Conservation (phyloP, 2,329 filamentous ascomycete genomes). For the Fusarium verrucosum region DNA sequence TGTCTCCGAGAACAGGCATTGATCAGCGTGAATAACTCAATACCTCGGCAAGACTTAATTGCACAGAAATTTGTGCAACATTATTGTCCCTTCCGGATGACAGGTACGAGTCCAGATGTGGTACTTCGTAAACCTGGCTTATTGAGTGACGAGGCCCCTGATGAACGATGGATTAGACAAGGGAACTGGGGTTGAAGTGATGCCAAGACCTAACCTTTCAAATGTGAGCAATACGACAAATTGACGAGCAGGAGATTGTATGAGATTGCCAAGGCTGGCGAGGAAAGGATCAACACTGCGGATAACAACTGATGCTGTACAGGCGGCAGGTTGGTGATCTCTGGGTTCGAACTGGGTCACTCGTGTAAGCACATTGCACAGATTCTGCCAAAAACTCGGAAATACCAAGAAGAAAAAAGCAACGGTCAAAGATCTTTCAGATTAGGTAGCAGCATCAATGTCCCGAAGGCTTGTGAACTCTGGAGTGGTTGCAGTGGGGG, state of each 20-base stretch:
- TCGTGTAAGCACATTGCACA: constrained; percentile 15
- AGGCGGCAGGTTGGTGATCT: background rate
- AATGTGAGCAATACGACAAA: constrained; percentile 10
- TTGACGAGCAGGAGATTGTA: background rate
- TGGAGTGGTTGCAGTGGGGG: background rate
- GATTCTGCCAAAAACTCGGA: constrained; percentile 1
- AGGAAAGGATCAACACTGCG: constrained; percentile 1
- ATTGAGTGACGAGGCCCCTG: background rate
- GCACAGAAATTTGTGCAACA: background rate
- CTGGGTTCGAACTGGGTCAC: constrained; percentile 17
- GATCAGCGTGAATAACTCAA: background rate
- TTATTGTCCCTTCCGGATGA: background rate
- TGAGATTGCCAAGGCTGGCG: background rate
- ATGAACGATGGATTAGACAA: background rate
- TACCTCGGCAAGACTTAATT: background rate
- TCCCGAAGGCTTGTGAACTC: constrained; percentile 2
- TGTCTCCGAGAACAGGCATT: constrained; percentile 2
- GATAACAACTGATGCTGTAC: background rate
- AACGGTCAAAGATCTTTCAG: constrained; percentile 8
- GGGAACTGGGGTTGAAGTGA: background rate
- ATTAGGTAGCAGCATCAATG: constrained; percentile 3
- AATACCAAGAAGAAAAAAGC: background rate
- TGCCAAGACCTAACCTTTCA: background rate
- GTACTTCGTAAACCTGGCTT: constrained; percentile 2
- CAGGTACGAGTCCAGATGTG: background rate